Percentiles rank a stretch among this genome's conserved stretches.
Evolutionary conservation across 805 yeast genomes (phyloP).

Genomic region (Ogataea neopini): DNA sequence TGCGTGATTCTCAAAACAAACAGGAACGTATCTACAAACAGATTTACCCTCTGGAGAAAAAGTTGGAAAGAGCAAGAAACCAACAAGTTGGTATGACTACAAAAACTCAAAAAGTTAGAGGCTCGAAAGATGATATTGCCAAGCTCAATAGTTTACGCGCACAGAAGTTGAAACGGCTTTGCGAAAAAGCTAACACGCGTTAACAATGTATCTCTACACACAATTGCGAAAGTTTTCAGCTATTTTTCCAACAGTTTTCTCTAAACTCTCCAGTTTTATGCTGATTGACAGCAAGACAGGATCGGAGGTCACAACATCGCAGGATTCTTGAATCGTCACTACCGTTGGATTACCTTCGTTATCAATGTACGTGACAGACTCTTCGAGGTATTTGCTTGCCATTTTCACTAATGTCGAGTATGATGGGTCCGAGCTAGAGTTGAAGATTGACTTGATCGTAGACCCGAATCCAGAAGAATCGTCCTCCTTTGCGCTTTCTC

Average conservation of each 20-base stretch:
- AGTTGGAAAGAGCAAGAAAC: slow-evolving; percentile 42
- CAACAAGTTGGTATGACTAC: slow-evolving; percentile 43
- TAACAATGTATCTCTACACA: not conserved
- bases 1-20: slow-evolving; percentile 38
- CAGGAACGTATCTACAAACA: slow-evolving; percentile 37
- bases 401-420: slow-evolving; percentile 37
- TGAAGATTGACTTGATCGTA: slow-evolving; percentile 28
- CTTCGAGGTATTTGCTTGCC: slow-evolving; percentile 55
- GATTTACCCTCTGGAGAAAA: slow-evolving; percentile 16
- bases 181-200: slow-evolving; percentile 1
- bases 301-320: slow-evolving; percentile 65
- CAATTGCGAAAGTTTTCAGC: slow-evolving; percentile 24
- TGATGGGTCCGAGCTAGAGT: slow-evolving; percentile 30
- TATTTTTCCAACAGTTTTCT: slow-evolving; percentile 44
- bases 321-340: slow-evolving; percentile 59
- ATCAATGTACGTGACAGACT: slow-evolving; percentile 59
- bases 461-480: slow-evolving; percentile 21
- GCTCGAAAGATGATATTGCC: slow-evolving; percentile 27
- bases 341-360: slow-evolving; percentile 41
- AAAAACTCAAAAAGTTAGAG: slow-evolving; percentile 30
- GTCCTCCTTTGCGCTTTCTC: slow-evolving; percentile 9
- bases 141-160: slow-evolving; percentile 23
- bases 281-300: slow-evolving; percentile 63
- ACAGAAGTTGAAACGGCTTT: slow-evolving; percentile 13
- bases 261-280: slow-evolving; percentile 63